Percentiles rank a stretch among this genome's conserved stretches.
Conservation (phyloP, 1,284 basidiomycete genomes). For the Schizopora paradoxa region DNA sequence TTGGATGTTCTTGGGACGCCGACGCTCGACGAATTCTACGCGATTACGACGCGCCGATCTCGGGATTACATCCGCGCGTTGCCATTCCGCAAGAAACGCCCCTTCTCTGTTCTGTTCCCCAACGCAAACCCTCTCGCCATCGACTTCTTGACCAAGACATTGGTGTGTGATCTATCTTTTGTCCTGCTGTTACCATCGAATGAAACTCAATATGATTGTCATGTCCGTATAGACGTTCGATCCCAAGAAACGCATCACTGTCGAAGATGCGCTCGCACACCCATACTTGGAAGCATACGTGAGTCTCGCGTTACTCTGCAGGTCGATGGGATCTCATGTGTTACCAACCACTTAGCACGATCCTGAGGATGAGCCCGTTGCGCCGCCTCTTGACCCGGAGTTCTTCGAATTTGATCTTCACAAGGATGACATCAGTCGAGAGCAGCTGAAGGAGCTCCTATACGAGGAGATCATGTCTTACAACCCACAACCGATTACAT, state of each 20-base stretch:
- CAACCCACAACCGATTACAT: conserved; percentile 57
- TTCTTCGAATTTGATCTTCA: conserved; percentile 95
- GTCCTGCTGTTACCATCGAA: conserved; percentile 3
- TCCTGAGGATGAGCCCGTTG: conserved; percentile 89
- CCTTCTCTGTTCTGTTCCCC: conserved; percentile 79
- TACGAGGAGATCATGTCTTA: conserved; percentile 80
- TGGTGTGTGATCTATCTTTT: conserved; percentile 53
- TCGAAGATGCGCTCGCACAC: conserved; percentile 87
- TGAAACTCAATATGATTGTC: conserved; percentile 9
- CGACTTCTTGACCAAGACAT: conserved; percentile 87
- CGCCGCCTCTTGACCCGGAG: conserved; percentile 82
- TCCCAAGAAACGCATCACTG: conserved; percentile 88
- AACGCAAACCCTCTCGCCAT: conserved; percentile 82
- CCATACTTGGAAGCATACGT: conserved; percentile 90
- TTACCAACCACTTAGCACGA: conserved; percentile 59
- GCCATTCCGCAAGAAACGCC: conserved; percentile 80
- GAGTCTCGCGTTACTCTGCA: conserved; percentile 30
- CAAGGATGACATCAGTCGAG: conserved; percentile 90
- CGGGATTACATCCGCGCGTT: conserved; percentile 87
- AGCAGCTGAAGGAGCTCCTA: conserved; percentile 64
- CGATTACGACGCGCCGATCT: conserved; percentile 80
- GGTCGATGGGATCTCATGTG: too few species aligned
- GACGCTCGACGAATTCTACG: conserved; percentile 86
- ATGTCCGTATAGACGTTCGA: conserved; percentile 65
- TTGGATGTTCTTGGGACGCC: conserved; percentile 92